Percentiles rank a stretch among this genome's conserved stretches.
Conservation (phyloP, 2,329 filamentous ascomycete species). For the Alternaria viburni region DNA sequence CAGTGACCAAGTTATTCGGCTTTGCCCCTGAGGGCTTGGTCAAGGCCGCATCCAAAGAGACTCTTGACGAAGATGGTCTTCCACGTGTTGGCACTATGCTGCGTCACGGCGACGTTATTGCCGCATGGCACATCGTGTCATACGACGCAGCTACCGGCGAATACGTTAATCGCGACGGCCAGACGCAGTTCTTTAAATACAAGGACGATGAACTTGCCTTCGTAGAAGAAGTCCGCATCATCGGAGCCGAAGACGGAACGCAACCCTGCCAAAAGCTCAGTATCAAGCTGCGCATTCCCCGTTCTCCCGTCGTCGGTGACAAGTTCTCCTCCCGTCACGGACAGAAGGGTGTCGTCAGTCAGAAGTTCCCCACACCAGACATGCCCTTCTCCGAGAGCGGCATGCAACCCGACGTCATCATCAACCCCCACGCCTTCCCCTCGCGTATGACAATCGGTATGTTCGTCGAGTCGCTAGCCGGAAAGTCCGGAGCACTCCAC, state of each 20-base stretch:
- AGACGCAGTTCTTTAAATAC: constrained; percentile 90
- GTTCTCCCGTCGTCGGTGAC: constrained; percentile 92
- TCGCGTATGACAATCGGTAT: constrained; percentile 99
- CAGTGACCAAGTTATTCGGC: constrained; percentile 83
- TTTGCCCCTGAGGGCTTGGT: constrained; percentile 81
- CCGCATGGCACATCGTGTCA: constrained; percentile 87
- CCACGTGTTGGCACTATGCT: constrained; percentile 80
- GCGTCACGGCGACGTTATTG: constrained; percentile 81
- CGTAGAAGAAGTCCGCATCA: constrained; percentile 89
- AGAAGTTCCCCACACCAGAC: constrained; percentile 91
- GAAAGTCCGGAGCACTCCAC: constrained; percentile 92
- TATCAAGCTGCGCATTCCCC: constrained; percentile 90
- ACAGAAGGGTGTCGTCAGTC: constrained; percentile 95
- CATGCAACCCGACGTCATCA: constrained; percentile 97
- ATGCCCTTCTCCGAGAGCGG: constrained; percentile 98
- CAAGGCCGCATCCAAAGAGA: constrained; percentile 71
- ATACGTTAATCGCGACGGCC: constrained; percentile 82
- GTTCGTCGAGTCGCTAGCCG: constrained; percentile 96
- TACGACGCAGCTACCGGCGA: constrained; percentile 74
- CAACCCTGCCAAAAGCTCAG: constrained; percentile 88
- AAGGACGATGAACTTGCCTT: constrained; percentile 89
- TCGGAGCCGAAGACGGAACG: constrained; percentile 81
- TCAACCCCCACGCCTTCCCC: constrained; percentile 99
- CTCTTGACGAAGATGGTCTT: constrained; percentile 86
- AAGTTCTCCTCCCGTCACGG: constrained; percentile 99